Evolutionary conservation across 495 filamentous ascomycete genomes (phyloP), one percentile per base, ranked within the genome.

Genomic region (Hyaloscypha hepaticicola): DNA sequence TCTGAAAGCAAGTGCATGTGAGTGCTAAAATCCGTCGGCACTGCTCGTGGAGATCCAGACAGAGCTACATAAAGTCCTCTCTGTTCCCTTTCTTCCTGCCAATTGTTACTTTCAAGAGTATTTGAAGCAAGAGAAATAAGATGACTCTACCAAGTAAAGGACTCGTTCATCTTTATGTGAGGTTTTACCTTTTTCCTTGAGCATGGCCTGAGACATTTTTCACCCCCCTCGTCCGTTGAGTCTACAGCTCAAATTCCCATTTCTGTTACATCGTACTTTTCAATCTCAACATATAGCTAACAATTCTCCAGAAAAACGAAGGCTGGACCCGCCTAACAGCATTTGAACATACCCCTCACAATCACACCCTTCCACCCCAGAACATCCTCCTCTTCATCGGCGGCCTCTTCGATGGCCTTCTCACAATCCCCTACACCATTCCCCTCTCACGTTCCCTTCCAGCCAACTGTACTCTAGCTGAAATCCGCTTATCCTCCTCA

Each of bases 331-430:
- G 75, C 41, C 80, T 89, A 27, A 76, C 80, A 49, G 83, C 84
- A 21, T 88, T 87, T 69, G 87, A 89, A 71, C 83, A 83, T 70
- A 73, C 72, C 33, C 69, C 77, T 11, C 60, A 75, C 49, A n/a
- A n/a, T n/a, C 41, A 67, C 19, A 25, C 45, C n/a, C 1, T 22
- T 1, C 14, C 59, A 9, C 22, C 33, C 49, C 72, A 77, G 59
- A 87, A 96, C 78, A 87, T 86, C 25, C 78, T 97, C 27, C 77
- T 99, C 68, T 96, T 95, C 77, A 81, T 97, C 58, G 88, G 87
- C 66, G 94, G 95, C 24, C 84, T 99, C 50, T 88, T 85, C 55
- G 93, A 96, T 77, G 90, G 90, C 22, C 82, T 93, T 51, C 80
- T 85, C 63, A 90, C 88, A 0, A 83, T 89, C 38, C 78, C 82